phyloP scores from a whole-genome alignment of 345 rosid genomes.

The Citrus reticulata region DNA sequence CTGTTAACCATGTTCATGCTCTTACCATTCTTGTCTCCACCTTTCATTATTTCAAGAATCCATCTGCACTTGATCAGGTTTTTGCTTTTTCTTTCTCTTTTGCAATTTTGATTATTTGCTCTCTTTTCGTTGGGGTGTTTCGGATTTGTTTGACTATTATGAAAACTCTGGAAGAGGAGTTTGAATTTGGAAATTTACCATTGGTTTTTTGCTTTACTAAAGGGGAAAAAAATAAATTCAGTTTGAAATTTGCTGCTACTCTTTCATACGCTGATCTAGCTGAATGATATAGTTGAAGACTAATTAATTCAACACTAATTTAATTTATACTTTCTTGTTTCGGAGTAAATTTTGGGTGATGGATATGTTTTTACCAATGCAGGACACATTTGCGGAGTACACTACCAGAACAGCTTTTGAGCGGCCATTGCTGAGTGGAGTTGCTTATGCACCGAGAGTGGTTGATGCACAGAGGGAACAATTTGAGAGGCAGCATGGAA shows the following conservation, averaged over 20 bases:
- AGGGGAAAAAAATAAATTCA: background rate
- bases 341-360: background rate
- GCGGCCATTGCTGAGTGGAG: conserved; percentile 92
- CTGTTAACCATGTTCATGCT: conserved; percentile 98
- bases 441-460: conserved; percentile 88
- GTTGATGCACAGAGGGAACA: conserved; percentile 57
- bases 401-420: conserved; percentile 95
- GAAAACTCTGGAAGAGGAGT: background rate
- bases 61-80: conserved; percentile 99
- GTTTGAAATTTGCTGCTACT: background rate
- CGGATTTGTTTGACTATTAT: background rate
- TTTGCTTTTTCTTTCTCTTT: conserved; percentile 8
- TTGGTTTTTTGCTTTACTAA: background rate
- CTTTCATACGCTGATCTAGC: background rate
- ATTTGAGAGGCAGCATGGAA: conserved; percentile 79
- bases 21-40: conserved; percentile 96
- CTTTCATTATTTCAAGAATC: conserved; percentile 85
- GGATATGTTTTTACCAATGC: conserved; percentile 25
- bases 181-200: background rate
- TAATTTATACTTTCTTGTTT: background rate
- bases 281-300: background rate
- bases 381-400: conserved; percentile 97
- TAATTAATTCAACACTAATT: background rate
- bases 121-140: background rate
- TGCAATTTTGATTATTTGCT: background rate